Percentiles rank a stretch among this genome's conserved stretches.
Evolutionary conservation across 1,284 basidiomycete species (phyloP).

Genomic region (Ganoderma resinaceum): DNA sequence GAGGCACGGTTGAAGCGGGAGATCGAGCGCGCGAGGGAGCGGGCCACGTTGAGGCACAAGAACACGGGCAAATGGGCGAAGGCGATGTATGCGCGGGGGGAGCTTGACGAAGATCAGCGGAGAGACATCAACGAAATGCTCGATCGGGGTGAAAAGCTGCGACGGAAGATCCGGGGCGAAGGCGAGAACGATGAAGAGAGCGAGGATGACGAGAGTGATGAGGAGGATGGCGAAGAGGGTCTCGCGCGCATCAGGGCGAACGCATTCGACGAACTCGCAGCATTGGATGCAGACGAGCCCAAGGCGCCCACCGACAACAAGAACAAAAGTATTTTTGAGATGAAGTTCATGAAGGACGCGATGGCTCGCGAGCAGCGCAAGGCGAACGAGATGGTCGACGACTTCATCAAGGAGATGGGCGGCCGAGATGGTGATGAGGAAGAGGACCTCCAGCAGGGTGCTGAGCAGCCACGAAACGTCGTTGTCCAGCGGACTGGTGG

Average conservation of each 20-base stretch:
- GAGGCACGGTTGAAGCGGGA: slow-evolving; percentile 75
- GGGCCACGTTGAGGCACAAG: slow-evolving; percentile 87
- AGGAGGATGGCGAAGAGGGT: slow-evolving; percentile 54
- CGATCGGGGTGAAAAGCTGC: slow-evolving; percentile 73
- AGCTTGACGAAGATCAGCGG: slow-evolving; percentile 70
- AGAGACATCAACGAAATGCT: slow-evolving; percentile 83
- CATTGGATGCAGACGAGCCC: slow-evolving; percentile 49
- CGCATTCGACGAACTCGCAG: slow-evolving; percentile 79
- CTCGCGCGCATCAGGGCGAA: slow-evolving; percentile 60
- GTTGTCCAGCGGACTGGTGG: slow-evolving; percentile 61
- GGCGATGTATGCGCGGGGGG: slow-evolving; percentile 70
- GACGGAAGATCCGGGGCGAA: slow-evolving; percentile 74
- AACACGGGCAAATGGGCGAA: slow-evolving; percentile 85
- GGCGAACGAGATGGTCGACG: slow-evolving; percentile 69
- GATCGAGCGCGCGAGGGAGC: slow-evolving; percentile 80
- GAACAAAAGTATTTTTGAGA: slow-evolving; percentile 79
- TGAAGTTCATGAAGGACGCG: slow-evolving; percentile 97
- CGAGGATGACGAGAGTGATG: slow-evolving; percentile 51
- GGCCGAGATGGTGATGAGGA: slow-evolving; percentile 42
- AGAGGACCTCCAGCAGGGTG: slow-evolving; percentile 44
- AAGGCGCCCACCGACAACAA: slow-evolving; percentile 44
- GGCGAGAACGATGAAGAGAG: slow-evolving; percentile 53
- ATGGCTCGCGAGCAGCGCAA: slow-evolving; percentile 70
- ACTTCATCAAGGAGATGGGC: slow-evolving; percentile 75
- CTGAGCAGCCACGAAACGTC: slow-evolving; percentile 43